phyloP scores from a whole-genome alignment of 768 basidiomycete genomes.

The Collybiopsis luxurians region DNA sequence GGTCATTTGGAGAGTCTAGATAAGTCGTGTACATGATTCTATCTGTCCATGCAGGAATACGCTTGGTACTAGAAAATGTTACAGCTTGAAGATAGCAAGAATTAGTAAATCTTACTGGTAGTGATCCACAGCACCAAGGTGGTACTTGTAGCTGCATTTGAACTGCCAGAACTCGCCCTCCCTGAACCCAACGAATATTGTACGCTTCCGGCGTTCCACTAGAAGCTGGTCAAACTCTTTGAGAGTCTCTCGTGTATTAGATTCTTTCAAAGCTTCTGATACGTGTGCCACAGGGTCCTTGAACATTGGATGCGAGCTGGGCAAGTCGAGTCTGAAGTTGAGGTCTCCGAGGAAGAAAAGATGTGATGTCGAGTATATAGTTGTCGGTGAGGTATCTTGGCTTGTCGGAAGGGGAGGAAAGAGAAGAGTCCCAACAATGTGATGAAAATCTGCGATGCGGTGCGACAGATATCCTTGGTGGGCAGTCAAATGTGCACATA shows the following conservation, averaged over 20 bases:
- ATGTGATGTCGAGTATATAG: slow-evolving; percentile 83
- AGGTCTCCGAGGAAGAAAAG: slow-evolving; percentile 93
- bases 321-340: slow-evolving; percentile 82
- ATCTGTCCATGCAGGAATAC: slow-evolving; percentile 92
- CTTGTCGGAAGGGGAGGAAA: slow-evolving; percentile 56
- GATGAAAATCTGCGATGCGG: slow-evolving; percentile 75
- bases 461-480: slow-evolving; percentile 61
- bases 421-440: slow-evolving; percentile 78
- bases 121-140: slow-evolving; percentile 75
- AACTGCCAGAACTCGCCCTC: slow-evolving; percentile 91
- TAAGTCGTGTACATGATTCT: slow-evolving; percentile 83
- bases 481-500: slow-evolving; percentile 89
- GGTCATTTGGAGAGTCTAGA: slow-evolving; percentile 55
- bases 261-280: slow-evolving; percentile 44
- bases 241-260: slow-evolving; percentile 53
- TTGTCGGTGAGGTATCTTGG: slow-evolving; percentile 40
- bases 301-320: slow-evolving; percentile 48
- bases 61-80: slow-evolving; percentile 40
- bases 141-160: slow-evolving; percentile 90
- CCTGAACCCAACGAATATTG: slow-evolving; percentile 65
- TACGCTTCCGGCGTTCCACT: slow-evolving; percentile 59
- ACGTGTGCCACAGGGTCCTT: slow-evolving; percentile 26
- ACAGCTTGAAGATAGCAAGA: background rate
- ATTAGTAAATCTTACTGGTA: slow-evolving; percentile 56
- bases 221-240: slow-evolving; percentile 75